Base-by-base conservation (phyloP, 1,284 basidiomycete genomes). In the Malassezia sp. region DNA sequence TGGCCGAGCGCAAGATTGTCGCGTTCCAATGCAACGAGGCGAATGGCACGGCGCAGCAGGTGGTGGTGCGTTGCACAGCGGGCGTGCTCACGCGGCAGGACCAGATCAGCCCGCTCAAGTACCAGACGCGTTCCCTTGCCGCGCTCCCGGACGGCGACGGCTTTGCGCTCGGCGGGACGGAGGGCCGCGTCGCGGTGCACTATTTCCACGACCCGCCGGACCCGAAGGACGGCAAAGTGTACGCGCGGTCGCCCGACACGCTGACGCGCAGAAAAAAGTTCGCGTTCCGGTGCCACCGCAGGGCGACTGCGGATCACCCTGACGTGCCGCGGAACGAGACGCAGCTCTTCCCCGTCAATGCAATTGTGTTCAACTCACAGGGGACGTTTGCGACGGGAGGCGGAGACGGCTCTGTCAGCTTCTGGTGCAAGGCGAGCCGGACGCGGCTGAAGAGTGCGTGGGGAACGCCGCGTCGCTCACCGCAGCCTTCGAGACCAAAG, bases 121-220 rank as follows among this genome's bases (percentile, higher is more conserved):
- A 85, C 83, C 91, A 96, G 73, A 95, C 91, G 3, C 80, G 91
- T 5, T 50, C 48, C n/a, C 49, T 60, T 35, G 57, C 60, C 4
- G 53, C 59, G 0, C 45, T 63, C 1, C 66, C 66, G 9, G 60
- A 60, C 15, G 61, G 61, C 5, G 60, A 61, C 33, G 67, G 64
- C 2, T 67, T 63, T 37, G 88, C 89, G 0, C 78, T 96, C 0
- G 91, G 91, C 14, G 90, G 87, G 66, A 81, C 95, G 10, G 91
- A 97, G 72, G 91, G 91, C 8, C 78, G 91, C 39, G 88, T 96
- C 0, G 90, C 86, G 1, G 89, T 97, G 52, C 91, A 96, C 84
- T 93, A 71, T 70, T 85, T 73, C 33, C 53, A 54, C 37, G 47
- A 55, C 39, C 45, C 45, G 17, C 54, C 55, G 53, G 59, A 62